phyloP scores from a whole-genome alignment of 164 flowering plant genomes.

The Paratinospora sagittata region DNA sequence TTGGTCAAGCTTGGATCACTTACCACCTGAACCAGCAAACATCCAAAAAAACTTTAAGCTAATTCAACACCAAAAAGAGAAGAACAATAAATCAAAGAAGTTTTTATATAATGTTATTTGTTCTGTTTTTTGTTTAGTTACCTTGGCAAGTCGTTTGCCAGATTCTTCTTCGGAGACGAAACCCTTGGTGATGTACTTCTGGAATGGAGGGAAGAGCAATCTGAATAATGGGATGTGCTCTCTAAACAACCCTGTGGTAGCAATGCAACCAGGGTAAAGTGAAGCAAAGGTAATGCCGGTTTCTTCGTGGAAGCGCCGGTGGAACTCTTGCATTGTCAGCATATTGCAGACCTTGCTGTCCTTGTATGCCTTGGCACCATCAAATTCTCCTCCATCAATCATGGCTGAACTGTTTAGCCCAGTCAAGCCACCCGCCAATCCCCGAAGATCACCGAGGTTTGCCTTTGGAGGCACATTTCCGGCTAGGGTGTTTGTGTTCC shows the following conservation, averaged over 20 bases:
- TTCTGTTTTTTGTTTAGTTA: conserved; percentile 1
- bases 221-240: conserved; percentile 92
- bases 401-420: conserved; percentile 80
- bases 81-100: background rate
- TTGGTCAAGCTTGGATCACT: conserved; percentile 90
- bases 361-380: conserved; percentile 98
- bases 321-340: conserved; percentile 99
- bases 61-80: background rate
- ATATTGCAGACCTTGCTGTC: conserved; percentile 99
- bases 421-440: conserved; percentile 80
- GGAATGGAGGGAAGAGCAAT: conserved; percentile 95
- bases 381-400: conserved; percentile 93
- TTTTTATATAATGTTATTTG: background rate
- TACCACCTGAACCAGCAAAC: conserved; percentile 54
- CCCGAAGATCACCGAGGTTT: conserved; percentile 92
- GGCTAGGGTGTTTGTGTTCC: conserved; percentile 96
- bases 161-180: conserved; percentile 87
- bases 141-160: conserved; percentile 94
- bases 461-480: conserved; percentile 99
- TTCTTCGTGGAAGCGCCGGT: conserved; percentile 87
- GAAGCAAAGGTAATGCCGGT: conserved; percentile 90
- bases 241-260: conserved; percentile 84
- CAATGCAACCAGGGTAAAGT: conserved; percentile 98
- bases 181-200: conserved; percentile 96
- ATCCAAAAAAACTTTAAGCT: background rate